Percentiles rank a stretch among this genome's conserved stretches.
These are phyloP conservation scores for Neolentinus lepideus DNA, from an alignment of 1,284 basidiomycete genomes.

Conservation along the genomic window DNA sequence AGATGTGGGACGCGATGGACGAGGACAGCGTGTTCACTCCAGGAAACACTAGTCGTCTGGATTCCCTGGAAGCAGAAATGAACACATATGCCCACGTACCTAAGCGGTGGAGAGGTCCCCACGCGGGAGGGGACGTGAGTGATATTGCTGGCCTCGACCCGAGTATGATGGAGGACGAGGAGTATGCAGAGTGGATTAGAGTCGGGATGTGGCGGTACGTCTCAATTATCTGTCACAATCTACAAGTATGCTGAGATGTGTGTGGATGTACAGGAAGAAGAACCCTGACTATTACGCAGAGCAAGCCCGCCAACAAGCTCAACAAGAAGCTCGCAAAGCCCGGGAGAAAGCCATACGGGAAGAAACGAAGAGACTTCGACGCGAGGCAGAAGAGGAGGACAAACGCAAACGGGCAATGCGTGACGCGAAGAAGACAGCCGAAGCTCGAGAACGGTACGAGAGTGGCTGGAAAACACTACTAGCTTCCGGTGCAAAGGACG, in stretches of 20 bases:
- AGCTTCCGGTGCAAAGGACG: constrained; percentile 14
- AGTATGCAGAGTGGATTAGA: constrained; percentile 77
- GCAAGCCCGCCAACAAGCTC: constrained; percentile 45
- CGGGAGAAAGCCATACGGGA: constrained; percentile 17
- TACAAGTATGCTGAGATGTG: background rate
- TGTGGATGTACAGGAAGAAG: constrained; percentile 39
- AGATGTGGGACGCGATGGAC: constrained; percentile 59
- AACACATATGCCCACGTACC: constrained; percentile 68
- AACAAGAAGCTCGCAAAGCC: constrained; percentile 35
- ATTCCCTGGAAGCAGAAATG: constrained; percentile 51
- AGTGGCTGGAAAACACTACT: constrained; percentile 49
- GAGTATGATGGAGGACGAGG: constrained; percentile 70
- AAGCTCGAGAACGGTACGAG: constrained; percentile 50
- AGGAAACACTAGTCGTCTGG: constrained; percentile 30
- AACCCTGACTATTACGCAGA: constrained; percentile 63
- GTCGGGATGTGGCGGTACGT: constrained; percentile 73
- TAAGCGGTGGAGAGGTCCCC: constrained; percentile 37
- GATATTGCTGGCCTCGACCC: constrained; percentile 49
- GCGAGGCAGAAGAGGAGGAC: constrained; percentile 53
- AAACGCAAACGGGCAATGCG: constrained; percentile 43
- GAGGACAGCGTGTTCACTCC: constrained; percentile 41
- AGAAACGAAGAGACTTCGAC: background rate
- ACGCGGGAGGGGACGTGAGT: constrained; percentile 9
- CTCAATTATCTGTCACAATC: constrained; percentile 1
- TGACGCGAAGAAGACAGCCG: constrained; percentile 35